A percentile compares a stretch with the other conserved stretches of the same genome.
Evolutionary conservation across 768 basidiomycete species (phyloP).

Genomic region (Suillus occidentalis): DNA sequence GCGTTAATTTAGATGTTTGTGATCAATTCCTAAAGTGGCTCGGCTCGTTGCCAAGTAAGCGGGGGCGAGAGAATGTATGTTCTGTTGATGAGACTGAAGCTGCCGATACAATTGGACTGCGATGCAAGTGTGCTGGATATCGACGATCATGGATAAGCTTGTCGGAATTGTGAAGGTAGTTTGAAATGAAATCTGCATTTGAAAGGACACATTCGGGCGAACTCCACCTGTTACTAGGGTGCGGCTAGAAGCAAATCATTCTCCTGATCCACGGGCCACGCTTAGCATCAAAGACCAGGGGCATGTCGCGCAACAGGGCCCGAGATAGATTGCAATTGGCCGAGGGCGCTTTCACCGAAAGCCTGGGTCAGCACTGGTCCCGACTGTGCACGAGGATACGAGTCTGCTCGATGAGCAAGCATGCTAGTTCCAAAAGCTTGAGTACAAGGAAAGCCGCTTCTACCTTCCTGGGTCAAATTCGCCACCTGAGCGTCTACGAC

Average conservation of each 20-base stretch:
- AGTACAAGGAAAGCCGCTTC: conserved; percentile 18
- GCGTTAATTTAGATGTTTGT: background rate
- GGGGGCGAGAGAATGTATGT: background rate
- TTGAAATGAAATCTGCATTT: background rate
- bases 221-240: background rate
- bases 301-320: background rate
- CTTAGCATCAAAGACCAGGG: background rate
- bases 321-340: conserved; percentile 1
- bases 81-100: background rate
- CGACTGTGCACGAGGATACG: background rate
- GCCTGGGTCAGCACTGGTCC: conserved; percentile 35
- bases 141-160: background rate
- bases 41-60: background rate
- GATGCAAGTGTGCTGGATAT: background rate
- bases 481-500: conserved; percentile 9
- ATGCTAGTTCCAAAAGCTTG: conserved; percentile 36
- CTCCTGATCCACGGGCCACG: background rate
- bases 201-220: background rate
- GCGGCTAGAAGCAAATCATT: background rate
- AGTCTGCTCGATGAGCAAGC: conserved; percentile 18
- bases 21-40: background rate
- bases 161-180: background rate
- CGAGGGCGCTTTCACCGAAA: conserved; percentile 42
- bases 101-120: background rate
- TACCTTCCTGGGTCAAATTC: conserved; percentile 2